Percentiles rank a stretch among this genome's conserved stretches.
Conservation (phyloP, 129 eudicot genomes). For the Calendula officinalis region DNA sequence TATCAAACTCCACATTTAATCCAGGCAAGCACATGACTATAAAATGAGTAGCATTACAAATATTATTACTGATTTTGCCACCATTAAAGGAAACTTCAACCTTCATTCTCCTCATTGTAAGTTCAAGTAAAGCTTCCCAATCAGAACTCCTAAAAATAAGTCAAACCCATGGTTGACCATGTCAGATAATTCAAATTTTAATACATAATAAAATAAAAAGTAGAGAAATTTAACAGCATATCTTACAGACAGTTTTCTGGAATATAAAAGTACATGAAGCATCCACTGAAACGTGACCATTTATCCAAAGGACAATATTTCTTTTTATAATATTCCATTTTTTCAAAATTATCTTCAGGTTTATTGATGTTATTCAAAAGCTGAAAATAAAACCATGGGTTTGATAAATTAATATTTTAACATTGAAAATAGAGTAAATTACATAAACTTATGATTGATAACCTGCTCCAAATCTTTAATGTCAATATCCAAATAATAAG, state of each 20-base stretch:
- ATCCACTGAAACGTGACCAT: constrained; percentile 78
- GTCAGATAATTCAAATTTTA: neutral
- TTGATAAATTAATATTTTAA: neutral
- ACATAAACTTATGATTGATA: neutral
- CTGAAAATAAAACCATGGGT: constrained; percentile 30
- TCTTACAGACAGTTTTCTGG: constrained; percentile 48
- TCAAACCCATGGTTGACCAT: constrained; percentile 17
- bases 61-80: constrained; percentile 52
- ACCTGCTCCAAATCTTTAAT: constrained; percentile 75
- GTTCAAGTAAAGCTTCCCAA: constrained; percentile 53
- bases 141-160: constrained; percentile 34
- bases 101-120: constrained; percentile 74
- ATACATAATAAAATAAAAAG: neutral
- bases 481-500: constrained; percentile 66
- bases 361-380: constrained; percentile 54
- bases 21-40: constrained; percentile 54
- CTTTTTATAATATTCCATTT: constrained; percentile 62
- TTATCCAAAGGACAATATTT: constrained; percentile 78
- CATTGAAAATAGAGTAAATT: neutral
- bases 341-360: constrained; percentile 46
- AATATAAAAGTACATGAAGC: constrained; percentile 66
- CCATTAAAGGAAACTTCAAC: constrained; percentile 73
- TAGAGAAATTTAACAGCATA: neutral
- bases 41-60: constrained; percentile 69
- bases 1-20: constrained; percentile 38